phyloP scores from a whole-genome alignment of 2,329 filamentous ascomycete species.

The Exophiala lecanii-corni region DNA sequence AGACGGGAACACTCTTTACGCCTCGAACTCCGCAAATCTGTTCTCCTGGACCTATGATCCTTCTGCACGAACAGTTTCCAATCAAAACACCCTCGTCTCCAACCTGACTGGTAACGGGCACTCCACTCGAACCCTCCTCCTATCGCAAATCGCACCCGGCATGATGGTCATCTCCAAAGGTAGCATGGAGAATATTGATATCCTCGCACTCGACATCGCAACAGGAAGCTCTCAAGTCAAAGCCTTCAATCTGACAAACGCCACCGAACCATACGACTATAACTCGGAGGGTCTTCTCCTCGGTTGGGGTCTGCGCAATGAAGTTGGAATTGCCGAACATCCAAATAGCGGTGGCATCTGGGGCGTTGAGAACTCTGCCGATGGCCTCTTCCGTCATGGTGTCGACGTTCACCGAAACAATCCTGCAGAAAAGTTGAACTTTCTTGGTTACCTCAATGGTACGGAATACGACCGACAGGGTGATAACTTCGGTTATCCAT shows the following conservation, averaged over 20 bases:
- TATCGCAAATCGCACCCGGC: slow-evolving; percentile 52
- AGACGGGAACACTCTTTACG: slow-evolving; percentile 49
- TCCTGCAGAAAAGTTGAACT: slow-evolving; percentile 71
- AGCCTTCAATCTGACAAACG: slow-evolving; percentile 51
- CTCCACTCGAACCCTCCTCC: slow-evolving; percentile 61
- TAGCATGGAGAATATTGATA: slow-evolving; percentile 60
- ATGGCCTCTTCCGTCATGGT: slow-evolving; percentile 55
- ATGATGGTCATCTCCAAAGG: slow-evolving; percentile 63
- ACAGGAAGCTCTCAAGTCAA: slow-evolving; percentile 65
- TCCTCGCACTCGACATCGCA: slow-evolving; percentile 44
- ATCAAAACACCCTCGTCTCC: slow-evolving; percentile 52
- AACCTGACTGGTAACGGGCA: slow-evolving; percentile 62
- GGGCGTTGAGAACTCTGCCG: slow-evolving; percentile 66
- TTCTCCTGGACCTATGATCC: slow-evolving; percentile 63
- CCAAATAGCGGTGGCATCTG: slow-evolving; percentile 47
- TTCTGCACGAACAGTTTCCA: slow-evolving; percentile 41
- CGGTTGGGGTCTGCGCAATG: slow-evolving; percentile 69
- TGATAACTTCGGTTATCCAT: slow-evolving; percentile 63
- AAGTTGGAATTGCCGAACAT: slow-evolving; percentile 60
- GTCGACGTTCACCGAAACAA: slow-evolving; percentile 64
- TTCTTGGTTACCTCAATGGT: slow-evolving; percentile 59
- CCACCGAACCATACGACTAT: slow-evolving; percentile 41
- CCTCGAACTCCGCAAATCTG: slow-evolving; percentile 55
- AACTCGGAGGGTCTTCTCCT: slow-evolving; percentile 48
- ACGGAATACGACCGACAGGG: slow-evolving; percentile 40